Evolutionary conservation across 2,329 filamentous ascomycete species (phyloP), one percentile per base, ranked within the genome.

Genomic region (Xylariaceae sp.): DNA sequence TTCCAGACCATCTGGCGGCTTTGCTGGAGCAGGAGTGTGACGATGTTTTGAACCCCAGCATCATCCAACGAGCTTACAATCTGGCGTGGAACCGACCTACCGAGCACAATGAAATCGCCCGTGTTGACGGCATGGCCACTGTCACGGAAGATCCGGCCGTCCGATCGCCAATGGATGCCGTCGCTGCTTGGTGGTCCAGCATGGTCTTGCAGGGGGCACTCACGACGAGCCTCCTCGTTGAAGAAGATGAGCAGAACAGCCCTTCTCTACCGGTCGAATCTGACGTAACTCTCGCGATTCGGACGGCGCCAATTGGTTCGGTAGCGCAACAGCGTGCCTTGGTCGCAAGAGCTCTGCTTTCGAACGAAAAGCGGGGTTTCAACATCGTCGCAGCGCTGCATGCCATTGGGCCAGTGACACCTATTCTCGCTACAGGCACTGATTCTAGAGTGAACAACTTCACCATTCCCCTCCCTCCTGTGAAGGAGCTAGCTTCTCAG

Each of bases 101-200:
- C 0, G 85, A 86, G 1, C 79, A 89, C 67, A 85, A 87, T 35
- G 82, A 86, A 0, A 76, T 80, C 49, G 78, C 81, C 2, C 78
- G 80, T 18, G 88, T 90, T 63, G 85, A 88, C 55, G 85, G 89
- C 52, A 88, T 95, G 80, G 89, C 95, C 70, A 81, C 84, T 4
- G 90, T 96, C 0, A 89, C 94, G 2, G 89, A 94, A 60, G 93
- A 97, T 68, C 84, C 85, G 55, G 88, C 91, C 2, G 89, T 97
- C 61, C 85, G 89, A 55, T 94, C 90, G 15, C 90, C 92, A 0
- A 83, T 97, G 65, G 93, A 97, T 73, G 92, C 91, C 10, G 84
- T 97, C 55, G 90, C 92, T 5, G 90, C 92, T 1, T 97, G 92
- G 92, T 94, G 87, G 78, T 95, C 92, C 0, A 90, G 85, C 64